Evolutionary conservation across 495 filamentous ascomycete genomes (phyloP).

Genomic region (Trichoderma asperelloides): DNA sequence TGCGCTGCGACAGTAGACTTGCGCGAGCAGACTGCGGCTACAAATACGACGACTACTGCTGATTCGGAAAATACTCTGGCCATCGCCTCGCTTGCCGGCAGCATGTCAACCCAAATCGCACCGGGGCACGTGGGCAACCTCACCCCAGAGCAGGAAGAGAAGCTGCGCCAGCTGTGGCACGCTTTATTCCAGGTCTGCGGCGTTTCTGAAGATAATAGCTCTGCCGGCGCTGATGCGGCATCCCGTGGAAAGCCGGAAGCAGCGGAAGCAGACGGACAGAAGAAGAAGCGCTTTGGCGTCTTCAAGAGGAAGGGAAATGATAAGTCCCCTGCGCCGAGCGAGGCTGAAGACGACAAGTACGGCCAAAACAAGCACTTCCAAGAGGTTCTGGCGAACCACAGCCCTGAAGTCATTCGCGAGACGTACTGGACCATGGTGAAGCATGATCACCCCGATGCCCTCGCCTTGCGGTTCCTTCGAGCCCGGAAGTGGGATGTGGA

Average conservation of each 20-base stretch:
- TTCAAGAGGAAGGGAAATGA: conserved; percentile 57
- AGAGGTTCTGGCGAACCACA: conserved; percentile 62
- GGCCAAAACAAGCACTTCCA: conserved; percentile 82
- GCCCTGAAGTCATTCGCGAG: conserved; percentile 67
- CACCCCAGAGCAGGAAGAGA: conserved; percentile 79
- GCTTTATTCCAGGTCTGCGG: conserved; percentile 72
- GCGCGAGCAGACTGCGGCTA: not conserved
- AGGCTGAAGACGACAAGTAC: conserved; percentile 73
- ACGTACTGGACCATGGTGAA: conserved; percentile 96
- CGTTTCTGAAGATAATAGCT: conserved; percentile 34
- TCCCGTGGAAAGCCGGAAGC: conserved; percentile 10
- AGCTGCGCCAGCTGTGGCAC: conserved; percentile 80
- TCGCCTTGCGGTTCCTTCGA: conserved; percentile 81
- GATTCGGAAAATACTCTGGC: not conserved
- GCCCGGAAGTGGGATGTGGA: conserved; percentile 96
- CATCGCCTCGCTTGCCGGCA: not conserved
- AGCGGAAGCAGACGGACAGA: conserved; percentile 44
- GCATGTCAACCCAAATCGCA: conserved; percentile 37
- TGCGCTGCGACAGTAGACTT: not conserved
- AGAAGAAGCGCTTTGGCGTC: conserved; percentile 57
- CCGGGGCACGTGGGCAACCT: conserved; percentile 81
- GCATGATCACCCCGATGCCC: conserved; percentile 82
- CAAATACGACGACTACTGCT: not conserved
- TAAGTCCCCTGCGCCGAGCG: conserved; percentile 25
- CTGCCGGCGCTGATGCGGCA: conserved; percentile 16